Percentiles rank a stretch among this genome's conserved stretches.
These are phyloP conservation scores for Vanderwaltozyma tropicalis DNA, from an alignment of 805 yeast genomes.

Conservation along the genomic window DNA sequence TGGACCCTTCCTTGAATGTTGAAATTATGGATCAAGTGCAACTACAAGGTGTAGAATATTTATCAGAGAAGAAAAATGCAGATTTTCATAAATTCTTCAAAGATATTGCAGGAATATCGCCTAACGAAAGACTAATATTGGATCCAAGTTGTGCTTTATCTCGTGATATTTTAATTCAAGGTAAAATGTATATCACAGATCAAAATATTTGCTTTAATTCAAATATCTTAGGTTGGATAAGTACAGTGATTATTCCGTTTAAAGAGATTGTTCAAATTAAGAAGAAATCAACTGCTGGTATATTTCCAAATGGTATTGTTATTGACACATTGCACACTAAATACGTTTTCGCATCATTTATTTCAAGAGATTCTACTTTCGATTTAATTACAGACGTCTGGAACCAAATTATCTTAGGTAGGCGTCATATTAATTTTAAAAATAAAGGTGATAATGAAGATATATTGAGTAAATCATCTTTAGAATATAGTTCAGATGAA, in stretches of 20 bases:
- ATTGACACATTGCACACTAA: slow-evolving; percentile 53
- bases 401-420: slow-evolving; percentile 35
- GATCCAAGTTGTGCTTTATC: slow-evolving; percentile 59
- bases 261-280: slow-evolving; percentile 54
- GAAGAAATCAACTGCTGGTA: slow-evolving; percentile 53
- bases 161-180: slow-evolving; percentile 57
- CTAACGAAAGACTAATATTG: slow-evolving; percentile 42
- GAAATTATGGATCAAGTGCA: slow-evolving; percentile 9
- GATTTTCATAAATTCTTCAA: slow-evolving; percentile 54
- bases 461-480: neutral
- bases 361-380: slow-evolving; percentile 45
- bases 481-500: slow-evolving; percentile 17
- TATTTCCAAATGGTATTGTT: slow-evolving; percentile 61
- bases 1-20: slow-evolving; percentile 11
- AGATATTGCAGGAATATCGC: slow-evolving; percentile 32
- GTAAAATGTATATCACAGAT: slow-evolving; percentile 49
- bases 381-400: slow-evolving; percentile 50
- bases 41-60: slow-evolving; percentile 24
- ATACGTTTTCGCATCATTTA: slow-evolving; percentile 54
- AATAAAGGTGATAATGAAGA: slow-evolving; percentile 8
- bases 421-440: slow-evolving; percentile 5
- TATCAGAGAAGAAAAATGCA: slow-evolving; percentile 42
- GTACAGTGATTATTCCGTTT: slow-evolving; percentile 46
- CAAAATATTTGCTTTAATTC: slow-evolving; percentile 52
- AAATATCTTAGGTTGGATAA: slow-evolving; percentile 57